These are phyloP conservation scores for Blastobotrys ciferrii DNA, from an alignment of 1,139 yeast genomes.

Conservation along the genomic window DNA sequence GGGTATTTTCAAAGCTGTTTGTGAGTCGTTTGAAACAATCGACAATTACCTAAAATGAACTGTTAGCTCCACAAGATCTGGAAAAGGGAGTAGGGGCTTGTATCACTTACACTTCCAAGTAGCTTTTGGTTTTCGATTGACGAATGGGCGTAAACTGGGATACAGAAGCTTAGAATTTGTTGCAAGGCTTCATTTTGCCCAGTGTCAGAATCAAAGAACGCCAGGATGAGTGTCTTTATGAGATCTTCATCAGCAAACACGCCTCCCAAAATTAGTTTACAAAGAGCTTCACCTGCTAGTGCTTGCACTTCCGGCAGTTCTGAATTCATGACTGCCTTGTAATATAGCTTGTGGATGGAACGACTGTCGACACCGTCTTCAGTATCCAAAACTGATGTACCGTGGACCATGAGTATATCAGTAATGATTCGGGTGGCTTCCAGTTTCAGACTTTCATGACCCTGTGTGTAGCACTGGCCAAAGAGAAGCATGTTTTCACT, in stretches of 20 bases:
- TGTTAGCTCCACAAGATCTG: too few relatives aligned
- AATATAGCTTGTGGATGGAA: slow-evolving; percentile 63
- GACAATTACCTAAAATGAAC: too few relatives aligned
- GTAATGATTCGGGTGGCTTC: slow-evolving; percentile 68
- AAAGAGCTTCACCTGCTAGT: slow-evolving; percentile 80
- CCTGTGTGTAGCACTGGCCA: slow-evolving; percentile 62
- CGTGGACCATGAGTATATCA: slow-evolving; percentile 78
- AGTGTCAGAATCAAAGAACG: slow-evolving; percentile 72
- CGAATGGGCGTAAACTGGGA: slow-evolving; percentile 87
- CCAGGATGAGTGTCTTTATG: slow-evolving; percentile 66
- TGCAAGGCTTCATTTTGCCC: slow-evolving; percentile 62
- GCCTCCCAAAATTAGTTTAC: slow-evolving; percentile 78
- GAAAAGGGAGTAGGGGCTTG: too few relatives aligned
- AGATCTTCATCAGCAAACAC: slow-evolving; percentile 67
- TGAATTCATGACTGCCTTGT: slow-evolving; percentile 53
- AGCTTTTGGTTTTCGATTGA: slow-evolving; percentile 70
- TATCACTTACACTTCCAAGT: slow-evolving; percentile 56
- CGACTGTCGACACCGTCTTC: slow-evolving; percentile 63
- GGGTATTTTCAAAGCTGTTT: slow-evolving; percentile 41
- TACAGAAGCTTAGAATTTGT: slow-evolving; percentile 82
- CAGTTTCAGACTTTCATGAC: slow-evolving; percentile 59
- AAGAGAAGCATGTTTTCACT: slow-evolving; percentile 51
- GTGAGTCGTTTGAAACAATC: slow-evolving; percentile 64
- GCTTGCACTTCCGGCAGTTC: slow-evolving; percentile 70
- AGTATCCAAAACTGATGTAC: slow-evolving; percentile 61